Percentiles rank a stretch among this genome's conserved stretches.
Evolutionary conservation across 1,139 yeast species (phyloP).

Genomic region (Candida tropicalis): DNA sequence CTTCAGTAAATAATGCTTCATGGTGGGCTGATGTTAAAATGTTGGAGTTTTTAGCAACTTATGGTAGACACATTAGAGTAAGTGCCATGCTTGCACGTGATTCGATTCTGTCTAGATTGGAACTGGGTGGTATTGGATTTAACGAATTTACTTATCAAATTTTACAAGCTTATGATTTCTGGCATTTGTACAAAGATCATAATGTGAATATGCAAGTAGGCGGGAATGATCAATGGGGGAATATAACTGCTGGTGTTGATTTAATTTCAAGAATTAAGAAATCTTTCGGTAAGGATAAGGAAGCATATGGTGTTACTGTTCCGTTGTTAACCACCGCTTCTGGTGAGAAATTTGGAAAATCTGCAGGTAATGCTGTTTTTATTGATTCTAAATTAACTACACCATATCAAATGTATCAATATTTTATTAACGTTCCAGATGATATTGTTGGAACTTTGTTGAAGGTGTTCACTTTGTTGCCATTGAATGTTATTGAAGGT

Average conservation of each 20-base stretch:
- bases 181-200: conserved; percentile 66
- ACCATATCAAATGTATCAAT: conserved; percentile 84
- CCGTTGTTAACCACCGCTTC: conserved; percentile 86
- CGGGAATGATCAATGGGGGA: conserved; percentile 99
- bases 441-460: conserved; percentile 70
- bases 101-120: conserved; percentile 75
- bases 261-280: conserved; percentile 66
- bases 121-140: conserved; percentile 82
- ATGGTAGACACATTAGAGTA: conserved; percentile 80
- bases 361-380: conserved; percentile 96
- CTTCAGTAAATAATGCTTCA: conserved; percentile 58
- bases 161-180: conserved; percentile 92
- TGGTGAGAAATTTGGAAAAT: conserved; percentile 95
- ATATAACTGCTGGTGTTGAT: conserved; percentile 94
- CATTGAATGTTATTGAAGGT: conserved; percentile 57
- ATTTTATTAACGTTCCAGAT: conserved; percentile 80
- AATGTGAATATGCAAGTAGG: conserved; percentile 82
- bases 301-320: conserved; percentile 79
- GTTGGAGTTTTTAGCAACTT: conserved; percentile 74
- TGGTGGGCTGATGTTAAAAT: conserved; percentile 88
- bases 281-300: conserved; percentile 15
- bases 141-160: conserved; percentile 94
- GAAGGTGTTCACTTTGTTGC: conserved; percentile 78
- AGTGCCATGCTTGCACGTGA: conserved; percentile 90
- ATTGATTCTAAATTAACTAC: conserved; percentile 72